Base-by-base conservation (phyloP, 768 basidiomycete genomes). In the Phanerochaete carnosa region DNA sequence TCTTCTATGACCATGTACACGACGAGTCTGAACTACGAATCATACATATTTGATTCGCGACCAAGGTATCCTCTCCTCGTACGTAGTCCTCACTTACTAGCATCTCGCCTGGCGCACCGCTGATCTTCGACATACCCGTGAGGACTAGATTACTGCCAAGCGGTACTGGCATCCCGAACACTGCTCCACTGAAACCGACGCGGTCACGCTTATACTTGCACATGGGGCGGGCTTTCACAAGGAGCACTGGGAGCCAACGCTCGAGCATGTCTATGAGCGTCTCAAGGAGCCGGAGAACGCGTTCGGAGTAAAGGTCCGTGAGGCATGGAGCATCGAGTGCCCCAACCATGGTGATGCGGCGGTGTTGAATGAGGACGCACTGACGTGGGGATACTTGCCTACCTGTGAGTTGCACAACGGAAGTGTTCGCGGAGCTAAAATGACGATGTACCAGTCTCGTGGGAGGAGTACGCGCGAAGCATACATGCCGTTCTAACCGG, bases 151-250 rank as follows among this genome's bases (percentile, higher is more conserved):
- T 3, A 77, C 79, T 13, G 80, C 76, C 2, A 84, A 82, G 58
- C 79, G 80, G 7, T 84, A 83, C 66, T 79, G 77, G 79, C 63
- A 74, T 1, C 61, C 71, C 1, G 76, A 74, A 0, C 70, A 72
- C 19, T 59, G 73, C 50, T 62, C 73, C 3, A 55, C 72, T 23
- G 79, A 81, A 49, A 65, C 71, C 0, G 71, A 74, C 19, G 83
- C 78, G 0, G 51, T 78, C 12, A 84, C 84, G 0, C 70, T 84
- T 30, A 67, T 85, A 32, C 77, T 84, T 54, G 68, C 81, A 1
- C 84, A 86, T 63, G 83, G 78, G 7, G 83, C 80, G 1, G 78
- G 84, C 0, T 83, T 80, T 65, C 80, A 80, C 65, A 85, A 85
- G 62, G 84, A 85, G 64, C 75, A 75, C n/a, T 85, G 82, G 81